phyloP scores from a whole-genome alignment of 2,329 filamentous ascomycete genomes.

The Paracamarosporium sp. region DNA sequence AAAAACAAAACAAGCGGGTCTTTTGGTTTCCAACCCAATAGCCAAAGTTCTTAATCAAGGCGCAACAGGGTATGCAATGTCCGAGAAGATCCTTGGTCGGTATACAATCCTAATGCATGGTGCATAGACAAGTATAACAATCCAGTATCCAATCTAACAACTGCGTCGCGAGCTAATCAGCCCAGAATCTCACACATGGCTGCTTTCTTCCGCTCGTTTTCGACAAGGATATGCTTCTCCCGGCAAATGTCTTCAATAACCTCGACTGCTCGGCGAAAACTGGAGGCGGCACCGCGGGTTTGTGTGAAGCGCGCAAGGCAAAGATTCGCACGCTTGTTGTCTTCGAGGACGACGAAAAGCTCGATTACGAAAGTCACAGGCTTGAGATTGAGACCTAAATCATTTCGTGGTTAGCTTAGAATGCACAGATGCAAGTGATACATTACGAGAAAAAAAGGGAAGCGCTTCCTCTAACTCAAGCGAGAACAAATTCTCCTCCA shows the following conservation, averaged over 20 bases:
- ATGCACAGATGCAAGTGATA: constrained; percentile 8
- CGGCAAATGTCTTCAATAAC: constrained; percentile 74
- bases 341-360: constrained; percentile 87
- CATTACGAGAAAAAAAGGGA: constrained; percentile 26
- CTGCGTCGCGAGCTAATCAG: constrained; percentile 8
- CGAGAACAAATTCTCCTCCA: constrained; percentile 22
- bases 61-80: background rate
- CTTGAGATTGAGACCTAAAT: constrained; percentile 77
- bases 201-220: constrained; percentile 56
- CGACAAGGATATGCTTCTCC: constrained; percentile 70
- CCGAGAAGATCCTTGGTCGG: constrained; percentile 2
- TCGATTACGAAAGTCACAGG: constrained; percentile 88
- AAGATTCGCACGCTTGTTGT: constrained; percentile 76
- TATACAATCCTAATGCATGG: constrained; percentile 15
- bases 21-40: background rate
- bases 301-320: constrained; percentile 87
- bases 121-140: constrained; percentile 16
- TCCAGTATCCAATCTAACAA: constrained; percentile 12
- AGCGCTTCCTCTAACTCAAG: constrained; percentile 24
- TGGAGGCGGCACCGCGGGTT: constrained; percentile 88
- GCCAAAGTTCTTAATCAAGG: background rate
- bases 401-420: constrained; percentile 21
- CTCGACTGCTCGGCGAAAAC: constrained; percentile 83
- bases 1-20: background rate
- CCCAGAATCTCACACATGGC: constrained; percentile 52